These are phyloP conservation scores for Saksenaea vasiformis DNA, from an alignment of 371 early-diverging fungal species.

Conservation along the genomic window DNA sequence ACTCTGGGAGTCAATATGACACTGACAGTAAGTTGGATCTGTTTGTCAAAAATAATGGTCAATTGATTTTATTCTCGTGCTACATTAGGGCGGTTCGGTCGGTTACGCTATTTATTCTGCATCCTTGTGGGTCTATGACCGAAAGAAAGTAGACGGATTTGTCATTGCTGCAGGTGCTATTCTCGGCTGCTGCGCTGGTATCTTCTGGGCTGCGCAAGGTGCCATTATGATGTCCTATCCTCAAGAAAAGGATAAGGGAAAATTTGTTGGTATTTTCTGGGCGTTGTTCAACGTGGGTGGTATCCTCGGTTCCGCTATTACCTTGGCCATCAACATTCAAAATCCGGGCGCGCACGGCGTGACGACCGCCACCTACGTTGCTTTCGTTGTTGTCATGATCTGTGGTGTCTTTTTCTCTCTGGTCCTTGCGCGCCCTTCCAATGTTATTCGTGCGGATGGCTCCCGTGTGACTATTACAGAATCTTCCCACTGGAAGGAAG, in stretches of 20 bases:
- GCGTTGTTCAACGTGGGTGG: conserved; percentile 76
- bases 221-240: conserved; percentile 65
- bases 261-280: conserved; percentile 72
- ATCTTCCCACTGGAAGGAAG: conserved; percentile 48
- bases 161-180: conserved; percentile 55
- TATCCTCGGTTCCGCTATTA: conserved; percentile 71
- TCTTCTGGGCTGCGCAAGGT: conserved; percentile 64
- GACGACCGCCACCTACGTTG: conserved; percentile 57
- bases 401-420: conserved; percentile 54
- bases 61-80: background rate
- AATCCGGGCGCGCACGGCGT: conserved; percentile 30
- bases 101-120: conserved; percentile 57
- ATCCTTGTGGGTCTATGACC: conserved; percentile 48
- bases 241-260: conserved; percentile 62
- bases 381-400: conserved; percentile 62
- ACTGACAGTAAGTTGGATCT: conserved; percentile 29
- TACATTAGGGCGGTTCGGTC: conserved; percentile 28
- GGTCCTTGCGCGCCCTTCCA: conserved; percentile 53
- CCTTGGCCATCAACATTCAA: conserved; percentile 61
- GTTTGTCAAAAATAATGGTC: background rate
- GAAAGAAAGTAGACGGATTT: conserved; percentile 32
- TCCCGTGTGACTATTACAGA: conserved; percentile 47
- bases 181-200: conserved; percentile 58
- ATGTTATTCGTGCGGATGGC: conserved; percentile 63
- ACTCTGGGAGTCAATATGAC: conserved; percentile 49